A percentile compares a stretch with the other conserved stretches of the same genome.
Conservation (phyloP, 2,329 filamentous ascomycete genomes). For the Aspergillus sp. region DNA sequence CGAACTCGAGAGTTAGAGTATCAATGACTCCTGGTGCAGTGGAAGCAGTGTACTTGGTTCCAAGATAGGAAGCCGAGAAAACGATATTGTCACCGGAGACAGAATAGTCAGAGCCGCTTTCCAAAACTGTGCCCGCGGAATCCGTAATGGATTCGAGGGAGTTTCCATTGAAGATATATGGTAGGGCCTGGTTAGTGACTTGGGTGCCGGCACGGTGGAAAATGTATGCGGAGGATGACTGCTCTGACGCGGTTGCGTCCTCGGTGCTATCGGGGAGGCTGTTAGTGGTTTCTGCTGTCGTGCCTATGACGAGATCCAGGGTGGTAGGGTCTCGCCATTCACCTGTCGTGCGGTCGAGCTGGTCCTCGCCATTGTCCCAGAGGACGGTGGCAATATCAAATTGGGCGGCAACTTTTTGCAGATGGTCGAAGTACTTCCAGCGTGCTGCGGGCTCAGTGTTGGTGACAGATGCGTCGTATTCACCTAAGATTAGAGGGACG, state of each 20-base stretch:
- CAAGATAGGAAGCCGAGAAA: slow-evolving; percentile 50
- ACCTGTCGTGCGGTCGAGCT: slow-evolving; percentile 51
- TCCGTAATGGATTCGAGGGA: slow-evolving; percentile 45
- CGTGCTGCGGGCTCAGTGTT: slow-evolving; percentile 56
- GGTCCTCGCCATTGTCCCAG: slow-evolving; percentile 62
- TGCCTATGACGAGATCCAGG: slow-evolving; percentile 50
- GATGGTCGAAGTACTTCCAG: slow-evolving; percentile 59
- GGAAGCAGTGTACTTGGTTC: slow-evolving; percentile 43
- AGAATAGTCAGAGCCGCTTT: slow-evolving; percentile 47
- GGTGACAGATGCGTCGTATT: slow-evolving; percentile 54
- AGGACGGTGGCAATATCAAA: slow-evolving; percentile 54
- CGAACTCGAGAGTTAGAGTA: slow-evolving; percentile 56
- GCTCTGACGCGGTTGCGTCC: slow-evolving; percentile 46
- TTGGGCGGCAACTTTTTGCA: slow-evolving; percentile 50
- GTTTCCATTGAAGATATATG: slow-evolving; percentile 58
- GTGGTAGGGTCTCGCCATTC: slow-evolving; percentile 54
- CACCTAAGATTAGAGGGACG: slow-evolving; percentile 58
- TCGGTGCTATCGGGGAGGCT: slow-evolving; percentile 54
- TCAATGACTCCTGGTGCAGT: slow-evolving; percentile 48
- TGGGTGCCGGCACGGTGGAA: slow-evolving; percentile 53
- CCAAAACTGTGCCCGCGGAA: slow-evolving; percentile 38
- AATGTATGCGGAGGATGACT: slow-evolving; percentile 55
- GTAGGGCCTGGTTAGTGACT: slow-evolving; percentile 45
- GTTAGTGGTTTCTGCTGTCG: slow-evolving; percentile 47
- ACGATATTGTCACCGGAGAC: slow-evolving; percentile 48